Evolutionary conservation across 1,139 yeast species (phyloP).

Genomic region (Ogataea hybrid): DNA sequence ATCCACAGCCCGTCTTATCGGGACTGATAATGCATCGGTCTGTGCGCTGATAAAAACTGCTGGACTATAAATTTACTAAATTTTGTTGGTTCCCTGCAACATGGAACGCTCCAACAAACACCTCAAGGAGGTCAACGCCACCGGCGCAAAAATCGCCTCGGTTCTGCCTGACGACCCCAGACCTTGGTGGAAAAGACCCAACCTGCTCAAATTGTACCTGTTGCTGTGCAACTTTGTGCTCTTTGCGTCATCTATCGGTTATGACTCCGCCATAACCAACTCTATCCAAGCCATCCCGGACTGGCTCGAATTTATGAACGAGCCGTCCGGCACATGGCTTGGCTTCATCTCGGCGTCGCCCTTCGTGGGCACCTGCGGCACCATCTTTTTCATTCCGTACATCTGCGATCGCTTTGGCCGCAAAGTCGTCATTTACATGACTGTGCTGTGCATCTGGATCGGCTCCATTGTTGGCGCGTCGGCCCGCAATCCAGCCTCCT

Average conservation of each 20-base stretch:
- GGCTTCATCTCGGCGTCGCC: constrained; percentile 27
- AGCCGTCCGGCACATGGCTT: constrained; percentile 26
- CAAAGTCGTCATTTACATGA: too few relatives aligned
- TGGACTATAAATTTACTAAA: not conserved
- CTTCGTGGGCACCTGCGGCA: constrained; percentile 18
- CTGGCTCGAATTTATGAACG: constrained; percentile 24
- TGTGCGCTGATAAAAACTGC: not conserved
- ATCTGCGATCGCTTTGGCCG: too few relatives aligned
- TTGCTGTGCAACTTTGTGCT: constrained; percentile 12
- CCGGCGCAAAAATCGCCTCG: constrained; percentile 16
- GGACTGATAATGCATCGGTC: too few relatives aligned
- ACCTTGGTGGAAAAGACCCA: constrained; percentile 17
- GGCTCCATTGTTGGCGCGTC: too few relatives aligned
- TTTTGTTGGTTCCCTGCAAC: not conserved
- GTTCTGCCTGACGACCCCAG: constrained; percentile 17
- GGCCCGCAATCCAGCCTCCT: too few relatives aligned
- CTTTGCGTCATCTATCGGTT: constrained; percentile 16
- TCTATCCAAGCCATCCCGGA: constrained; percentile 28
- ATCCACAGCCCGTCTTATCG: too few relatives aligned
- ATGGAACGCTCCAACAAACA: constrained; percentile 4
- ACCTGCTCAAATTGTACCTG: constrained; percentile 13
- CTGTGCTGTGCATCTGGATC: too few relatives aligned
- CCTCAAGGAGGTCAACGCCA: constrained; percentile 32
- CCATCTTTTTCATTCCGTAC: constrained; percentile 32
- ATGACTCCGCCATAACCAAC: constrained; percentile 17